These are phyloP conservation scores for Lactifluus piperatus DNA, from an alignment of 768 basidiomycete species.

Conservation along the genomic window DNA sequence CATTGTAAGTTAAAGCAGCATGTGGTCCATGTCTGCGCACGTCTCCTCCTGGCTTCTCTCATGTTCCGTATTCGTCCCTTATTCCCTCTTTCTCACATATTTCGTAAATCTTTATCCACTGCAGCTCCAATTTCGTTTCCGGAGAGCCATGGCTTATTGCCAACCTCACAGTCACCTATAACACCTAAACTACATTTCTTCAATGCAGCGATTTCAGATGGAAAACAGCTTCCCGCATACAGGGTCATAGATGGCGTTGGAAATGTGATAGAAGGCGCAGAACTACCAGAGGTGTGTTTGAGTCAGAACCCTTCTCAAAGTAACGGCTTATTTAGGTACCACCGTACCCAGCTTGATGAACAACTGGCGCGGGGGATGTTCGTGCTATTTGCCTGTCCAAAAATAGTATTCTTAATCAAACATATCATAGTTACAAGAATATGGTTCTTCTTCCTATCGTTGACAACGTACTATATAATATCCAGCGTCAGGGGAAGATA, in stretches of 20 bases:
- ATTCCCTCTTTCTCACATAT: not conserved
- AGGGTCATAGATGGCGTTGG: slow-evolving; percentile 80
- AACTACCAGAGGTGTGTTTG: slow-evolving; percentile 58
- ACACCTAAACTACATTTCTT: slow-evolving; percentile 67
- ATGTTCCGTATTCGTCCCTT: slow-evolving; percentile 9
- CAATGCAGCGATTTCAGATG: slow-evolving; percentile 59
- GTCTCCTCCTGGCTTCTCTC: no score
- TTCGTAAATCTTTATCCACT: slow-evolving; percentile 18
- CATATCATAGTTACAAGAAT: slow-evolving; percentile 49
- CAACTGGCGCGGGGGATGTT: slow-evolving; percentile 56
- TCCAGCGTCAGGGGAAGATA: slow-evolving; percentile 90
- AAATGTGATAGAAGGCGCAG: slow-evolving; percentile 59
- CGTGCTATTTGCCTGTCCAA: slow-evolving; percentile 20
- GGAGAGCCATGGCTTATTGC: slow-evolving; percentile 30
- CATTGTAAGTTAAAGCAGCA: no score
- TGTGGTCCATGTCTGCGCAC: no score
- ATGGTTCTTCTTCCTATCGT: slow-evolving; percentile 76
- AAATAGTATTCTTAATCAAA: not conserved
- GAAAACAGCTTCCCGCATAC: slow-evolving; percentile 72
- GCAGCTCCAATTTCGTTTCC: slow-evolving; percentile 16
- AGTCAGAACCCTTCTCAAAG: not conserved
- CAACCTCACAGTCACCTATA: slow-evolving; percentile 48
- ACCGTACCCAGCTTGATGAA: slow-evolving; percentile 69
- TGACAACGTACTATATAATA: slow-evolving; percentile 84
- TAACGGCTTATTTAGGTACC: not conserved